Percentiles rank a stretch among this genome's conserved stretches.
These are phyloP conservation scores for Lolium perenne DNA, from an alignment of 176 grass and related monocot genomes.

Conservation along the genomic window DNA sequence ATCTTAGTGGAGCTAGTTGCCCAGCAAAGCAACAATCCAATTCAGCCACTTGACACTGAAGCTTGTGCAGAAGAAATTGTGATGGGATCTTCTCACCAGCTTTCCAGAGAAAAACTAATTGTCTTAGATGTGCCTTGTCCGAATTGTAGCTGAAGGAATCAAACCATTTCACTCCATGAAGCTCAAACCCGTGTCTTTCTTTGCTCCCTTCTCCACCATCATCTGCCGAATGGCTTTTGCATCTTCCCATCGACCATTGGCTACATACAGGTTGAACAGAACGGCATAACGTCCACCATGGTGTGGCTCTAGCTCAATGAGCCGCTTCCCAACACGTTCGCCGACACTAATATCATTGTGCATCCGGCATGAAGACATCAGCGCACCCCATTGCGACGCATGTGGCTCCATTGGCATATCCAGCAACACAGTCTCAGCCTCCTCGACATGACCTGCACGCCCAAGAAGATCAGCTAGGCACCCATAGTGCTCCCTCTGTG, in stretches of 20 bases:
- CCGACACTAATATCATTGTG: slow-evolving; percentile 59
- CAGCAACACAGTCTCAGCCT: slow-evolving; percentile 57
- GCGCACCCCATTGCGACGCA: slow-evolving; percentile 72
- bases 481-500: slow-evolving; percentile 69
- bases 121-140: slow-evolving; percentile 32
- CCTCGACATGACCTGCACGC: slow-evolving; percentile 48
- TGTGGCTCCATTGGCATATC: slow-evolving; percentile 74
- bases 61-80: not conserved
- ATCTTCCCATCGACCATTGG: slow-evolving; percentile 58
- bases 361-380: slow-evolving; percentile 62
- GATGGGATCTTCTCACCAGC: not conserved
- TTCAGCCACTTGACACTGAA: too few relatives aligned
- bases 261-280: slow-evolving; percentile 64
- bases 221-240: slow-evolving; percentile 45
- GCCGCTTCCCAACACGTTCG: slow-evolving; percentile 54
- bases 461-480: slow-evolving; percentile 71
- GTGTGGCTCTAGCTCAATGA: slow-evolving; percentile 65
- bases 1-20: too few relatives aligned
- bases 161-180: slow-evolving; percentile 59
- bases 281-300: slow-evolving; percentile 68
- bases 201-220: slow-evolving; percentile 58
- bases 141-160: slow-evolving; percentile 4
- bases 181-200: slow-evolving; percentile 61
- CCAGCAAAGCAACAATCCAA: too few relatives aligned
- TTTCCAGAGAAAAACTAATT: not conserved